Evolutionary conservation across 2,329 filamentous ascomycete genomes (phyloP).

Genomic region (Penicillium sp.): DNA sequence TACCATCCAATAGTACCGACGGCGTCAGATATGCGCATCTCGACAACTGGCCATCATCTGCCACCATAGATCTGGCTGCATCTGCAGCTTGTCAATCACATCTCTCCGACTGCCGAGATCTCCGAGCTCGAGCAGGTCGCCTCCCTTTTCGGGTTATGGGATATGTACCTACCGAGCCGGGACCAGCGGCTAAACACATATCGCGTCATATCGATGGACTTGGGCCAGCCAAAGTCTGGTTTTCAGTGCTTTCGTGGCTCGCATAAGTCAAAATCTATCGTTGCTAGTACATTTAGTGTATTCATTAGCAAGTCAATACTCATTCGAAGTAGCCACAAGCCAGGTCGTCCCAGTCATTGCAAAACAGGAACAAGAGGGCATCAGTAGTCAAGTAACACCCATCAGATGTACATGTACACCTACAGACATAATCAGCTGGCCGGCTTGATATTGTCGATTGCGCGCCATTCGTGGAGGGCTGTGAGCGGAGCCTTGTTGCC

Average conservation of each 20-base stretch:
- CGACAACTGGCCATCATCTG: not conserved
- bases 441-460: not conserved
- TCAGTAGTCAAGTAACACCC: not conserved
- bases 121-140: not conserved
- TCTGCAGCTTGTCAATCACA: not conserved
- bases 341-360: not conserved
- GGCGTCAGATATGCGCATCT: not conserved
- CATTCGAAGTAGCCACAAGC: not conserved
- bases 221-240: not conserved
- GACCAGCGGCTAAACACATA: not conserved
- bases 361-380: not conserved
- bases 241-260: not conserved
- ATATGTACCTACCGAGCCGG: not conserved
- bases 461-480: not conserved
- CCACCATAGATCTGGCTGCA: constrained; percentile 1
- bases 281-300: not conserved
- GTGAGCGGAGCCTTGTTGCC: not conserved
- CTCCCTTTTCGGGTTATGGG: not conserved
- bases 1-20: not conserved
- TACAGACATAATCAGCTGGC: not conserved
- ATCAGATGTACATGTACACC: not conserved
- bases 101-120: not conserved
- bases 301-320: not conserved
- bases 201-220: not conserved
- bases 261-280: not conserved